Conservation (phyloP, 2,329 filamentous ascomycete species). For the Aspergillus vadensis region DNA sequence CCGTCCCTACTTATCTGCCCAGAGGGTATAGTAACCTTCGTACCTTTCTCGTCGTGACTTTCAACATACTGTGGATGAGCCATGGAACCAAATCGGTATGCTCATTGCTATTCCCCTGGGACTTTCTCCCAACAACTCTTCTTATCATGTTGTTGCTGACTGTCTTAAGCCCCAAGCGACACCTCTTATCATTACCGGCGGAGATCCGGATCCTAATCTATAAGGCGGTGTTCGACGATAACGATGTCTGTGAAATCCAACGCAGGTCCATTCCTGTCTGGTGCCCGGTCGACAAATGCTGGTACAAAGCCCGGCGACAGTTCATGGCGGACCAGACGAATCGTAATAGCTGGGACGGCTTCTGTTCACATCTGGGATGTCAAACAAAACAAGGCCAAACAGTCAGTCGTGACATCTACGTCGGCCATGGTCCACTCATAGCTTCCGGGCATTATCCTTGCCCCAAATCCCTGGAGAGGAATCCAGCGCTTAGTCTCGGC, state of each 20-base stretch:
- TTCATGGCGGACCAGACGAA: not conserved
- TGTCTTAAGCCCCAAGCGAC: not conserved
- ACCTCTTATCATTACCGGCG: slow-evolving; percentile 3
- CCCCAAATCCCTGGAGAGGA: not conserved
- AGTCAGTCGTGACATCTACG: not conserved
- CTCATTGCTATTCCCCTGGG: not conserved
- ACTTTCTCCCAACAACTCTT: not conserved
- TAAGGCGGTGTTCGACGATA: not conserved
- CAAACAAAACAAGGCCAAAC: not conserved
- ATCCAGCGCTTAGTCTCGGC: not conserved
- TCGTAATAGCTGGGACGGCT: not conserved
- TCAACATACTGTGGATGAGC: not conserved
- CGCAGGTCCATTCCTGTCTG: not conserved
- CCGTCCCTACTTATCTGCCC: not conserved
- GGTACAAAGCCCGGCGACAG: not conserved
- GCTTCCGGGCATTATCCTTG: slow-evolving; percentile 4
- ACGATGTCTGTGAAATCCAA: not conserved
- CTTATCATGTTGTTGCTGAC: not conserved
- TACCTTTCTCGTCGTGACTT: not conserved
- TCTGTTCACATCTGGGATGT: slow-evolving; percentile 1
- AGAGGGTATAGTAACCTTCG: not conserved
- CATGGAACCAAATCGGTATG: not conserved
- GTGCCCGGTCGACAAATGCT: not conserved
- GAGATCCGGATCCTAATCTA: slow-evolving; percentile 8
- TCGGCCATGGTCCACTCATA: not conserved